phyloP scores from a whole-genome alignment of 2,329 filamentous ascomycete species.

The Pezicula neosporulosa region DNA sequence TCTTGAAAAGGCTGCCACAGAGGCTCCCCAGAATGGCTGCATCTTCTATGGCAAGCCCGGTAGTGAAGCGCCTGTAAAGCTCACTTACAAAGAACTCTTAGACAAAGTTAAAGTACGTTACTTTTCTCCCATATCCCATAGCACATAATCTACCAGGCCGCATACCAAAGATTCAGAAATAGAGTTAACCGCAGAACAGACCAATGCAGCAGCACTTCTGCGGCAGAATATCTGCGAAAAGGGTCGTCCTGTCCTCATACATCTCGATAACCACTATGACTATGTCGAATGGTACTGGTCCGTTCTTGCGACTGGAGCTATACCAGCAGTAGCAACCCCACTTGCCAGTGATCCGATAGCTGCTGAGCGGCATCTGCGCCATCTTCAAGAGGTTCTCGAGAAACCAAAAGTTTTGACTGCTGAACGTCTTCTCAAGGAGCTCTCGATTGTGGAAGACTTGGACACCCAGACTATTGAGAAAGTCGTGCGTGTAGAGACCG shows the following conservation, averaged over 20 bases:
- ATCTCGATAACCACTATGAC: slow-evolving; percentile 33
- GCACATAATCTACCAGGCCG: no score
- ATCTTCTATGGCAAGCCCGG: no score
- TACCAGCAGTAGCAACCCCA: slow-evolving; percentile 33
- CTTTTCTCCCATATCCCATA: no score
- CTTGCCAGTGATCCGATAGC: slow-evolving; percentile 24
- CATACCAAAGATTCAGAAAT: no score
- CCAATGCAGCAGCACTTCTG: no score
- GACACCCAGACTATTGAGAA: not conserved
- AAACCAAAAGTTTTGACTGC: slow-evolving; percentile 7
- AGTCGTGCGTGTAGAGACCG: not conserved
- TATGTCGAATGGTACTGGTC: slow-evolving; percentile 39
- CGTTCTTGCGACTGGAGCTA: slow-evolving; percentile 27
- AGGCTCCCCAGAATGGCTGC: no score
- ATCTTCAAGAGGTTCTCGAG: slow-evolving; percentile 9
- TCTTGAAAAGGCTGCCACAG: no score
- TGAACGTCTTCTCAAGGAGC: not conserved
- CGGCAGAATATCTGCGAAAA: no score
- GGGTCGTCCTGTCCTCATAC: slow-evolving; percentile 3
- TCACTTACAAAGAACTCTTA: no score
- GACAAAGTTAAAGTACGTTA: no score
- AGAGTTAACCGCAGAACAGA: no score
- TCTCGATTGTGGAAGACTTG: not conserved
- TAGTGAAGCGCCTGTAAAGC: no score
- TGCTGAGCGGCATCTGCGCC: slow-evolving; percentile 26